Conservation (phyloP, 1,284 basidiomycete genomes). For the Vanrija pseudolonga region DNA sequence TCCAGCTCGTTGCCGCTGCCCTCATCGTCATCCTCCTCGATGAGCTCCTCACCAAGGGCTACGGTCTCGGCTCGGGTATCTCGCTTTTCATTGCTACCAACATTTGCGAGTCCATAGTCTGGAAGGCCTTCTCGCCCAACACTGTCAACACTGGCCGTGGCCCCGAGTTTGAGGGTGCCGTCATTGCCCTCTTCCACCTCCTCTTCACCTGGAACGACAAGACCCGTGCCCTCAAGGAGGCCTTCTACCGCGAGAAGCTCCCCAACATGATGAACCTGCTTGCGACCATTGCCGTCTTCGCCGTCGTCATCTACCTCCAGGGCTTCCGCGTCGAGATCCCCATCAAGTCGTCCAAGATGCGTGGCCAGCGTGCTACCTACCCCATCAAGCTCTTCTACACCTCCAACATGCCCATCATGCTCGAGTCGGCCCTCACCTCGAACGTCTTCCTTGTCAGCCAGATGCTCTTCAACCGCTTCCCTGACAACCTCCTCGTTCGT, state of each 20-base stretch:
- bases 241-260: constrained; percentile 94
- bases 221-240: constrained; percentile 91
- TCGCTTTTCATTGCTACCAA: constrained; percentile 99
- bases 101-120: constrained; percentile 98
- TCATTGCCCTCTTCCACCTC: constrained; percentile 95
- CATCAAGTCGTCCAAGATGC: constrained; percentile 93
- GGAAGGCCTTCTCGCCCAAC: constrained; percentile 98
- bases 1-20: constrained; percentile 89
- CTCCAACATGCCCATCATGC: constrained; percentile 99
- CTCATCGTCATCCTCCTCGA: constrained; percentile 98
- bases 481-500: constrained; percentile 81
- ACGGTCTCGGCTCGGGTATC: constrained; percentile 97
- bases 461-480: constrained; percentile 90
- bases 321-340: constrained; percentile 99
- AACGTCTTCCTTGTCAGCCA: constrained; percentile 97
- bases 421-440: constrained; percentile 86
- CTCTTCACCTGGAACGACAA: constrained; percentile 99
- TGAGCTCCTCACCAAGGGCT: constrained; percentile 97
- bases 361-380: constrained; percentile 90
- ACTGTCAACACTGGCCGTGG: constrained; percentile 98
- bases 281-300: constrained; percentile 87
- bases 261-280: constrained; percentile 98
- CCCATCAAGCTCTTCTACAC: constrained; percentile 99
- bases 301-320: constrained; percentile 94
- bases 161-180: constrained; percentile 95